phyloP scores from a whole-genome alignment of 164 flowering plant species.

The Piper longum region DNA sequence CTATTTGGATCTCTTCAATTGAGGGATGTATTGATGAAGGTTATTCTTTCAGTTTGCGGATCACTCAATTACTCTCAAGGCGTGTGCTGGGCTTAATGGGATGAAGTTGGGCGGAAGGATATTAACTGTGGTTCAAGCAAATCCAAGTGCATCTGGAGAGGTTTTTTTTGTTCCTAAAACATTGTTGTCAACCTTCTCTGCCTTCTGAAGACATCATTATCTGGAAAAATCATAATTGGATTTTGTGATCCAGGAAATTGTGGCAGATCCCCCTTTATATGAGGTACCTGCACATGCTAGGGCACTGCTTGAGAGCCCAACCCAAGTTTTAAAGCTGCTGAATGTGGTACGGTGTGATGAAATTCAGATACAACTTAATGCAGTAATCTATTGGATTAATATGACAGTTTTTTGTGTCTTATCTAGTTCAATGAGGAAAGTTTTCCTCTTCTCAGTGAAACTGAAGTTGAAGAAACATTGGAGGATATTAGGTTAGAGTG shows the following conservation, averaged over 20 bases:
- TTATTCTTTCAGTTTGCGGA: conserved; percentile 60
- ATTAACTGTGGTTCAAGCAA: conserved; percentile 67
- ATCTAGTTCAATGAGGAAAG: conserved; percentile 39
- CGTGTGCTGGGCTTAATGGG: conserved; percentile 93
- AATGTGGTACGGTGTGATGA: conserved; percentile 50
- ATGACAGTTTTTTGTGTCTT: neutral
- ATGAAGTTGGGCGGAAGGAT: conserved; percentile 83
- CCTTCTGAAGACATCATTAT: neutral
- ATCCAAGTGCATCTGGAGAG: conserved; percentile 28
- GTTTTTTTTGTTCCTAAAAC: conserved; percentile 11
- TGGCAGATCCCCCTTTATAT: conserved; percentile 29
- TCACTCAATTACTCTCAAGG: conserved; percentile 62
- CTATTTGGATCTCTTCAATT: neutral
- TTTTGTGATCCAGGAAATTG: conserved; percentile 32
- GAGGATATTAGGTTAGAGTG: conserved; percentile 92
- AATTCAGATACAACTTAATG: too few relatives aligned
- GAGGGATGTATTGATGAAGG: neutral
- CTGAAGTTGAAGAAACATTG: conserved; percentile 59
- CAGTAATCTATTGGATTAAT: neutral
- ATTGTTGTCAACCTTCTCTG: conserved; percentile 1
- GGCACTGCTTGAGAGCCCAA: conserved; percentile 71
- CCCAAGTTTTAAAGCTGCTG: conserved; percentile 58
- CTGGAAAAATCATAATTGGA: neutral
- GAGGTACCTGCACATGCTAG: conserved; percentile 71
- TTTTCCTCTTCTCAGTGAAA: conserved; percentile 33